Evolutionary conservation across 176 grass and related monocot species (phyloP).

Genomic region (Poa pratensis): DNA sequence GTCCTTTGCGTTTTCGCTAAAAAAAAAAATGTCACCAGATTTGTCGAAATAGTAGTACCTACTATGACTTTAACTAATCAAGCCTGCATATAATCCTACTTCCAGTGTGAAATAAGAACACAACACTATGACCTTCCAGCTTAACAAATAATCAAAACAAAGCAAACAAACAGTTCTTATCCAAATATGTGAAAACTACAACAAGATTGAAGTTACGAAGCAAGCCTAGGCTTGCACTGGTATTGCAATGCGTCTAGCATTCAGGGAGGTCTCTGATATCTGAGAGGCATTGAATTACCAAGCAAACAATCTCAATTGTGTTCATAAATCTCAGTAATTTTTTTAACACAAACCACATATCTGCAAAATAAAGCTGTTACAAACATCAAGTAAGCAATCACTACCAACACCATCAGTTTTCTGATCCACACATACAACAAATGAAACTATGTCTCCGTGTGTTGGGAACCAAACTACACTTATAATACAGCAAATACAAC

Average conservation of each 20-base stretch:
- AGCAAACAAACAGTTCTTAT: not conserved
- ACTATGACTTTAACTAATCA: not conserved
- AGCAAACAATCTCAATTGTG: not conserved
- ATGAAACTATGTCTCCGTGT: not conserved
- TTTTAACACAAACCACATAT: not conserved
- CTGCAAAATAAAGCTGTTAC: not conserved
- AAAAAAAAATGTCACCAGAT: not conserved
- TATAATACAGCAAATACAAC: not conserved
- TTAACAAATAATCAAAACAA: not conserved
- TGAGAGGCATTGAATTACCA: not conserved
- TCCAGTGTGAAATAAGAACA: not conserved
- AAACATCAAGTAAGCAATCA: not conserved
- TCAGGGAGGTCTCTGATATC: not conserved
- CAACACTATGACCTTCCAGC: not conserved
- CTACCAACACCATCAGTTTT: not conserved
- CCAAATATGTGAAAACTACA: not conserved
- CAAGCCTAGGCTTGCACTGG: not conserved
- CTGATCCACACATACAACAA: not conserved
- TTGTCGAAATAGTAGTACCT: not conserved
- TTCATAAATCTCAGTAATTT: not conserved
- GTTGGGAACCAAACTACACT: not conserved
- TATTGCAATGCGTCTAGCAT: not conserved
- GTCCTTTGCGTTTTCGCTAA: too few relatives aligned
- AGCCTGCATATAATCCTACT: not conserved
- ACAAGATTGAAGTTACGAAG: not conserved